Conservation (phyloP, 768 basidiomycete genomes). For the Pisolithus sp. region DNA sequence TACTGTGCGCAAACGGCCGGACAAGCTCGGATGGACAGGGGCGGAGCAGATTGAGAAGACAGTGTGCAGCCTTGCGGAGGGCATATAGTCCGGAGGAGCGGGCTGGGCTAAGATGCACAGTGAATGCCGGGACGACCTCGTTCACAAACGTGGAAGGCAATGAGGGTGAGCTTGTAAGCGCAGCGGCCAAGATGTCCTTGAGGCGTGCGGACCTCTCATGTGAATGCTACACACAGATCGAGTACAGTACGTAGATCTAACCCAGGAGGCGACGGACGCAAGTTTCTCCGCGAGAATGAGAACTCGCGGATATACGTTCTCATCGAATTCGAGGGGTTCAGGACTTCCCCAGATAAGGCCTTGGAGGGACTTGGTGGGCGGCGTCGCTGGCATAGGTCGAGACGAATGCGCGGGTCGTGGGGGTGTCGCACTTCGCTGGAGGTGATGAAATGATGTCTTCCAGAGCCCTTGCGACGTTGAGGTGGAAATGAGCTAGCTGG, state of each 20-base stretch:
- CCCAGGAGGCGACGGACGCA: constrained; percentile 30
- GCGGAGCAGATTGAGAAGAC: constrained; percentile 48
- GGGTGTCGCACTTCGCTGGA: constrained; percentile 38
- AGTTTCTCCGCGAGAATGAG: constrained; percentile 54
- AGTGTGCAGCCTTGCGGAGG: constrained; percentile 57
- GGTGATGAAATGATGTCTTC: constrained; percentile 42
- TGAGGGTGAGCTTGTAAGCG: constrained; percentile 29
- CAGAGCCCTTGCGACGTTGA: constrained; percentile 43
- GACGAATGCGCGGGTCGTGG: constrained; percentile 44
- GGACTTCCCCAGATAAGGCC: constrained; percentile 50
- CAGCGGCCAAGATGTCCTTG: constrained; percentile 37
- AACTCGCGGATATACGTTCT: constrained; percentile 39
- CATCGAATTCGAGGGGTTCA: constrained; percentile 31
- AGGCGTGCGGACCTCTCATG: constrained; percentile 39
- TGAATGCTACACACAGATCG: constrained; percentile 57
- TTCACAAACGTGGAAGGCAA: constrained; percentile 29
- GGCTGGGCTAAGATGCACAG: constrained; percentile 37
- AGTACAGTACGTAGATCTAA: constrained; percentile 52
- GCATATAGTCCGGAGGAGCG: constrained; percentile 50
- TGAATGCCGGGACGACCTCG: constrained; percentile 55
- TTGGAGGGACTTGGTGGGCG: constrained; percentile 47
- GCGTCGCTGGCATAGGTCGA: constrained; percentile 52
- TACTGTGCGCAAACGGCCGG: constrained; percentile 47
- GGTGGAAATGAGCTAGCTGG: constrained; percentile 43
- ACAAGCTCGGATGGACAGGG: constrained; percentile 43